Base-by-base conservation (phyloP, 2,329 filamentous ascomycete species). In the Coleophoma crateriformis region DNA sequence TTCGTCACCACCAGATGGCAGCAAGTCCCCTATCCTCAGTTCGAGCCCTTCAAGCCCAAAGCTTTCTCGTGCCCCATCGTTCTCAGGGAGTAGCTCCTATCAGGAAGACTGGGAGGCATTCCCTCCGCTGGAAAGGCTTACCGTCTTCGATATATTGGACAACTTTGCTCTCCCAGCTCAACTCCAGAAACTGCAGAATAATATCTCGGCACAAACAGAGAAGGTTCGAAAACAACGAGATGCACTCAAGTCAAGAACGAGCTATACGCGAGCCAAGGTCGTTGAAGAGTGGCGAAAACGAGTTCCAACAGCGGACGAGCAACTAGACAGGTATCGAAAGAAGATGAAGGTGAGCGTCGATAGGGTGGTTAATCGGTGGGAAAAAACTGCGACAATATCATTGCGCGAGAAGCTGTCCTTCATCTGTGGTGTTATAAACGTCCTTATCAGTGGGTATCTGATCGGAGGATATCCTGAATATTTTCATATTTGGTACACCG, bases 401-500 rank as follows among this genome's bases (percentile, higher is more conserved):
- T 70, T 88, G 45, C 84, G 91, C 51, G 94, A 99, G 72, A 99
- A 99, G 76, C 75, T 95, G 45, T 91, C 92, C 6, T 99, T 99
- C 69, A 96, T 99, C 54, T 92, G 84, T 53, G 94, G 90, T 61
- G 91, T 96, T 58, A 82, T 96, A 72, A 99, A 99, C 71, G 94
- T 99, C 67, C 95, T 99, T 70, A 84, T 97, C 65, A 95, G 90
- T 58, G 94, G 92, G 50, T 97, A 96, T 67, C 74, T 99, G 43
- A 87, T 99, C 47, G 94, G 94, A 53, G 90, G 83, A 32, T 85
- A 78, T 60, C 90, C 94, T 1, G 77, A 95, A 60, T 86, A 83
- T 67, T 96, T 97, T 68, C 92, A 95, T 59, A 72, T 87, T 58
- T 99, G 94, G 94, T 99, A 96, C 68, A 91, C 88, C 7, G 77